Conservation (phyloP, 139 green algal genomes). For the Micractinium conductrix region DNA sequence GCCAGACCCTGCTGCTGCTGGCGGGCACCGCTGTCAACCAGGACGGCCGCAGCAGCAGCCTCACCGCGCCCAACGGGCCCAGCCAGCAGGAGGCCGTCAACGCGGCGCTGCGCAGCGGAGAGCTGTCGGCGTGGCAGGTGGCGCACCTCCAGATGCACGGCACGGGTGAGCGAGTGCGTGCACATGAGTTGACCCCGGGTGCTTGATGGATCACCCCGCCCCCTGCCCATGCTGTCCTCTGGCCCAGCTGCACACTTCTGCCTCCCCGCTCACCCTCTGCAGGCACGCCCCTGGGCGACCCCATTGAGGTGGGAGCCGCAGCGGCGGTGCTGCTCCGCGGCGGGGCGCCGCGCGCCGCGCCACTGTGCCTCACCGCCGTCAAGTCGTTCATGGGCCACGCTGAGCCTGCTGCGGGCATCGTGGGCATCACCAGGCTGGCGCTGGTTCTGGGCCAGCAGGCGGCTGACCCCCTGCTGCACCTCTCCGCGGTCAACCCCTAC, state of each 20-base stretch:
- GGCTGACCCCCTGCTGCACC: constrained; percentile 57
- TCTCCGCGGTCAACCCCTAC: constrained; percentile 62
- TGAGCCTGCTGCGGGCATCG: constrained; percentile 83
- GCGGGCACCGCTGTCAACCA: constrained; percentile 57
- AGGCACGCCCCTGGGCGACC: constrained; percentile 74
- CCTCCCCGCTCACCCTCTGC: not conserved
- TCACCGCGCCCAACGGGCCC: constrained; percentile 67
- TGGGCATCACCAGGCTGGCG: constrained; percentile 67
- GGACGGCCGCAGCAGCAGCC: constrained; percentile 61
- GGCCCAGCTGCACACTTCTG: too few species aligned
- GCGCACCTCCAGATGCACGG: constrained; percentile 78
- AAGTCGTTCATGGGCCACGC: constrained; percentile 88
- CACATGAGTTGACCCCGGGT: too few species aligned
- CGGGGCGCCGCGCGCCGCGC: constrained; percentile 15
- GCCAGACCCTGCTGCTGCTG: constrained; percentile 49
- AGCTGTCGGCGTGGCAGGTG: constrained; percentile 28
- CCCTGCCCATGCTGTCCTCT: too few species aligned
- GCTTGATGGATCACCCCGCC: not conserved
- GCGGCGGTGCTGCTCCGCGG: constrained; percentile 34
- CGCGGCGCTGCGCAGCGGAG: constrained; percentile 54
- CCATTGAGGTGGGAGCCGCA: constrained; percentile 87
- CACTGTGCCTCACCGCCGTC: constrained; percentile 70
- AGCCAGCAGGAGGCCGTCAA: constrained; percentile 79
- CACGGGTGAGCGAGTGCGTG: constrained; percentile 50
- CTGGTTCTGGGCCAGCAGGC: constrained; percentile 32